Evolutionary conservation across 2,329 filamentous ascomycete species (phyloP).

Genomic region (Zymoseptoria brevis): DNA sequence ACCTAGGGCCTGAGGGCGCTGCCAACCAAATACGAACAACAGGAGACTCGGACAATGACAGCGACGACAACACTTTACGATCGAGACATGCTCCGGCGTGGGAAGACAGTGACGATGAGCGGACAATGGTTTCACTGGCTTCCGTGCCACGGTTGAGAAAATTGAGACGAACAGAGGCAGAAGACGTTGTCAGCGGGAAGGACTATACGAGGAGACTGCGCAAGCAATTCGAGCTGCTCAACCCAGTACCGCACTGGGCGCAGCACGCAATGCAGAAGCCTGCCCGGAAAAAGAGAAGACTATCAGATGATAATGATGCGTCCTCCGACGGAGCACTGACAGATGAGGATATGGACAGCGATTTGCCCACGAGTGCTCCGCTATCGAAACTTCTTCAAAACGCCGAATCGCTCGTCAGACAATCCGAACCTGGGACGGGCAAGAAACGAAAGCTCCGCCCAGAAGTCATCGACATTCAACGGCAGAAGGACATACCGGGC

Average conservation of each 20-base stretch:
- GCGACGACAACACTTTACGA: slow-evolving; percentile 32
- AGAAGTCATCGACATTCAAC: slow-evolving; percentile 83
- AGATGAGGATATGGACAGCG: slow-evolving; percentile 46
- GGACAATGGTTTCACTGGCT: slow-evolving; percentile 73
- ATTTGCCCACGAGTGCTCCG: slow-evolving; percentile 59
- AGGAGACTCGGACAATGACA: slow-evolving; percentile 35
- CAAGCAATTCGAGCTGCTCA: slow-evolving; percentile 57
- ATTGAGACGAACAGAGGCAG: slow-evolving; percentile 67
- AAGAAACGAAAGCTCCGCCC: slow-evolving; percentile 69
- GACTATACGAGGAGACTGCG: slow-evolving; percentile 78
- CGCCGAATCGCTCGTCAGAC: slow-evolving; percentile 55
- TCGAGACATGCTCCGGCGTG: slow-evolving; percentile 56
- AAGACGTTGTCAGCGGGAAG: slow-evolving; percentile 77
- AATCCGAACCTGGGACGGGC: slow-evolving; percentile 36
- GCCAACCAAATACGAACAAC: slow-evolving; percentile 34
- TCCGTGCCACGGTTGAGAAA: slow-evolving; percentile 70
- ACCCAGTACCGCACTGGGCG: slow-evolving; percentile 57
- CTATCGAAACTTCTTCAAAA: slow-evolving; percentile 73
- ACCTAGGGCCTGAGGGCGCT: slow-evolving; percentile 50
- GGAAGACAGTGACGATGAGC: slow-evolving; percentile 95
- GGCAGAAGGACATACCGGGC: slow-evolving; percentile 76
- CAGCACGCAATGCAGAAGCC: slow-evolving; percentile 35
- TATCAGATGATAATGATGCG: slow-evolving; percentile 29
- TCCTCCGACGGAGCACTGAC: slow-evolving; percentile 47
- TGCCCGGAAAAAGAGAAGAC: slow-evolving; percentile 42